Evolutionary conservation across 441 rosid species (phyloP), one percentile per base, ranked within the genome.

Genomic region (Erodium trifolium): DNA sequence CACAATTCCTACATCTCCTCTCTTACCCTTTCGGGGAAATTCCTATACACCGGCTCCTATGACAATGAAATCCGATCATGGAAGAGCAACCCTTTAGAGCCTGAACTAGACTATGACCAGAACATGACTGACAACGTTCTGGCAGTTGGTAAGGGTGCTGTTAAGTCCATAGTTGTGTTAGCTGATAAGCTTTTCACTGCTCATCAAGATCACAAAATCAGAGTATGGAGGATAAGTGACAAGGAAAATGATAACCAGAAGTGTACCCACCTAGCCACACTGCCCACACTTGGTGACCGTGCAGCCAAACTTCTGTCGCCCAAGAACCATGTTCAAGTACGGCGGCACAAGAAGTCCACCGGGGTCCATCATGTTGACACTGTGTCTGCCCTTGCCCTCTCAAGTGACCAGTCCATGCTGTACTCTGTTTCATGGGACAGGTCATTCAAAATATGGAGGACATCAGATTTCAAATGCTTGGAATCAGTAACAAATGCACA

Each of bases 351-450:
- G 80, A 83, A 81, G 34, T 77, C 84, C 76, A 83, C 90, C 16
- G 91, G 96, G 97, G 88, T 89, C 67, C 88, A 88, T 66, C 98
- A 91, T 51, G 93, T 86, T 2, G 98, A 91, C 71, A 73, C 93
- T 2, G 96, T 93, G 47, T 89, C 98, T 0, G 90, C 87, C 35
- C 86, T 91, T 63, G 94, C 92, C 68, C 73, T 93, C 34, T 84
- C 98, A 8, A 76, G 70, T 27, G 94, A 93, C 65, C 86, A 81
- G 67, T 72, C 89, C 8, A 76, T 88, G 37, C 89, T 93, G 4
- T 93, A 88, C 69, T 93, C 98, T 0, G 94, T 89, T 29, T 93
- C 98, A 17, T 93, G 98, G 98, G 98, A 93, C 71, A 70, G 94
- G 75, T 83, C 98, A 6, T 83, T 93, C 74, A 93, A 93, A 67